Base-by-base conservation (phyloP, 495 filamentous ascomycete species). In the Neurospora hispaniola region DNA sequence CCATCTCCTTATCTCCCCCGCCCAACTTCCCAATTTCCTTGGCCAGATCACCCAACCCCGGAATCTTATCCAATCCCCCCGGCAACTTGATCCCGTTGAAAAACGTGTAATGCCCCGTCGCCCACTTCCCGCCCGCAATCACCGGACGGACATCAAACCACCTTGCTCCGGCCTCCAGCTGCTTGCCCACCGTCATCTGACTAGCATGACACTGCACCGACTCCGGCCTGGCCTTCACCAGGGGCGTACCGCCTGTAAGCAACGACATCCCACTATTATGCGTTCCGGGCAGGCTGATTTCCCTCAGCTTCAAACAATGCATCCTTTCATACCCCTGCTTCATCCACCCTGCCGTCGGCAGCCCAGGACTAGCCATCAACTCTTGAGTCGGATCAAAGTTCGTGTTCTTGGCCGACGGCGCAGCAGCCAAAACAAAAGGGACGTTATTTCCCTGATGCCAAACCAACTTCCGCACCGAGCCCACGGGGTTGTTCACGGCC, bases 101-200 rank as follows among this genome's bases (percentile, higher is more conserved):
- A 7, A 71, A 71, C 8, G 42, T 62, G 11, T 71, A 71, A 6
- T 71, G 70, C 8, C 70, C 70, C 4, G 70, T 71, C 8, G 42
- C 48, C 44, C 44, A 71, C 16, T 71, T 59, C 4, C 70, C 70
- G 9, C 44, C 44, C 1, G 70, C 23, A 14, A 71, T 66, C 16
- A 71, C 70, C 2, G 70, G 70, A 16, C 70, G 42, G n/a, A 71
- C 41, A 18, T 71, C 70, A 5, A 71, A 71, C 70, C 70, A 71
- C 2, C 70, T n/a, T 11, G 70, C 70, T 6, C 70, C 70, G 0
- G 31, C 35, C 44, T 62, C 42, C 12, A 71, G 10, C 35, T 71
- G 70, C 6, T 62, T 39, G 23, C 54, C 54, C 5, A 62, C 54
- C 6, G 54, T 62, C 54, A 62, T 62, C 6, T 31, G 54, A 31